Conservation (phyloP, 345 rosid species). For the Hibiscus trionum region DNA sequence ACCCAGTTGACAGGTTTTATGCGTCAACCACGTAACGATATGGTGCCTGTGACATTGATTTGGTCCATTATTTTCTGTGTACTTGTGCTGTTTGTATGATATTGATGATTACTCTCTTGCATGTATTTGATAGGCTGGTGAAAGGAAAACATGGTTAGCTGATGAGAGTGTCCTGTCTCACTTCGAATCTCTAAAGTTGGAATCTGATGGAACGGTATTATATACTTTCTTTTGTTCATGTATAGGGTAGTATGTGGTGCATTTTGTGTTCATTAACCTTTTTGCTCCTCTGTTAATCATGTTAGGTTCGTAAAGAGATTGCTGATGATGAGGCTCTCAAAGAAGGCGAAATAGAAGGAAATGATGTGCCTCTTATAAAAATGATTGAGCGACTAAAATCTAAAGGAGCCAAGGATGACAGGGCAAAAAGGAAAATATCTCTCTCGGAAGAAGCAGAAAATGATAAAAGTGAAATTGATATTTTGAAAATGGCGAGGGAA, state of each 20-base stretch:
- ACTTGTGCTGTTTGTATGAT: background rate
- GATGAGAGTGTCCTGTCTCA: constrained; percentile 66
- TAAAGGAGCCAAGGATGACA: constrained; percentile 51
- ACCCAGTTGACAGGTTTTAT: background rate
- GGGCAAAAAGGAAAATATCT: constrained; percentile 40
- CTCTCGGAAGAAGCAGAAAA: constrained; percentile 35
- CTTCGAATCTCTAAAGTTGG: constrained; percentile 60
- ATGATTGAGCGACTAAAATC: constrained; percentile 64
- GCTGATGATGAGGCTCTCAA: constrained; percentile 37
- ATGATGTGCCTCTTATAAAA: constrained; percentile 71
- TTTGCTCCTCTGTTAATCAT: constrained; percentile 10
- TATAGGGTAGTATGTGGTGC: constrained; percentile 9
- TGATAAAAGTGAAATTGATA: constrained; percentile 62
- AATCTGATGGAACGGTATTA: constrained; percentile 48
- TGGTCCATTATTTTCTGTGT: background rate
- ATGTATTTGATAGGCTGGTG: constrained; percentile 43
- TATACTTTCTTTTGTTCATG: constrained; percentile 12
- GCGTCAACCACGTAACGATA: background rate
- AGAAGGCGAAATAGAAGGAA: constrained; percentile 63
- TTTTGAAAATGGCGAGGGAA: constrained; percentile 83
- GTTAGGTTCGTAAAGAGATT: constrained; percentile 45
- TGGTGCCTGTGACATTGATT: background rate
- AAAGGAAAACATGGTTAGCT: constrained; percentile 71
- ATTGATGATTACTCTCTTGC: constrained; percentile 1
- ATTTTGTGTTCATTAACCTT: constrained; percentile 8